These are phyloP conservation scores for Betula pendula DNA, from an alignment of 306 rosid species.

Conservation along the genomic window DNA sequence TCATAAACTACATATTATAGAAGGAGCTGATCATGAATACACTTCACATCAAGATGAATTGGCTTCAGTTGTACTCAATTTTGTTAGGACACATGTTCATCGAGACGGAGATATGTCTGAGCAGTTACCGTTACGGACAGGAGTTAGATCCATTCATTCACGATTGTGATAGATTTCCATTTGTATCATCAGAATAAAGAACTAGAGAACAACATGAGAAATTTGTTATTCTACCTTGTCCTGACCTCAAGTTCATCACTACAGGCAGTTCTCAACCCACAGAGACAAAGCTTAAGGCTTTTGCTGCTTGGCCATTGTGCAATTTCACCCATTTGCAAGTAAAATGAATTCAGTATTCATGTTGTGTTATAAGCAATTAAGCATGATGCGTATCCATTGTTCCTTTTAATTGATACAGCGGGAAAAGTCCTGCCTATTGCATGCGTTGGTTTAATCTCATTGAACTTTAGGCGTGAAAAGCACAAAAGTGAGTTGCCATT, in stretches of 20 bases:
- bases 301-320: background rate
- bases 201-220: background rate
- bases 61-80: conserved; percentile 56
- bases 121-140: conserved; percentile 24
- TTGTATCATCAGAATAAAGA: background rate
- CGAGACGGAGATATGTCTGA: conserved; percentile 24
- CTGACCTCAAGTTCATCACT: background rate
- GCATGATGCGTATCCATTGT: background rate
- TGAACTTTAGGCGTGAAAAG: no score
- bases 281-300: background rate
- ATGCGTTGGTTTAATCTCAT: no score
- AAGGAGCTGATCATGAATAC: conserved; percentile 86
- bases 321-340: background rate
- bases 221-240: background rate
- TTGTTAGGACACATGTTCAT: conserved; percentile 42
- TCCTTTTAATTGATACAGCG: no score
- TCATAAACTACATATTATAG: conserved; percentile 58
- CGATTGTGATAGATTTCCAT: conserved; percentile 38
- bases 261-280: background rate
- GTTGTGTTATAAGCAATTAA: background rate
- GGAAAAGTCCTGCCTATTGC: no score
- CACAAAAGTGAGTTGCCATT: no score
- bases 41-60: conserved; percentile 65
- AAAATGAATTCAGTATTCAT: background rate
- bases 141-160: conserved; percentile 38